Evolutionary conservation across 208 protist genomes (phyloP).

Genomic region (Leishmania turanica): DNA sequence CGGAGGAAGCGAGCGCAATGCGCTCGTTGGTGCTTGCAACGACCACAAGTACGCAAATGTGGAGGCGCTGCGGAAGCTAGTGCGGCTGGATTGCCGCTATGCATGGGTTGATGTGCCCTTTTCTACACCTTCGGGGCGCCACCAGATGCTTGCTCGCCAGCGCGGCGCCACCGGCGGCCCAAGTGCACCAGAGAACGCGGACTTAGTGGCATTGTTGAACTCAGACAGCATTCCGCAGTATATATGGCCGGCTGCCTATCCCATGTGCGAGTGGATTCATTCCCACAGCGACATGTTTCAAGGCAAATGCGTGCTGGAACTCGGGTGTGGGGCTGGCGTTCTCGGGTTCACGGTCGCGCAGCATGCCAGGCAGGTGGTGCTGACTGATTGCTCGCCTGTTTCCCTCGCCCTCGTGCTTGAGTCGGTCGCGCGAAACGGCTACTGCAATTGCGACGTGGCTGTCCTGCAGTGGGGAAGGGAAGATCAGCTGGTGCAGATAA

Average conservation of each 20-base stretch:
- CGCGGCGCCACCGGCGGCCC: neutral
- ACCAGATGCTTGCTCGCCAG: constrained; percentile 14
- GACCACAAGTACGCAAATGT: constrained; percentile 10
- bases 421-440: constrained; percentile 11
- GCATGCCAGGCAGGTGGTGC: constrained; percentile 39
- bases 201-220: constrained; percentile 29
- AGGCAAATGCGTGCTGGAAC: constrained; percentile 53
- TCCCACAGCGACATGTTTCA: constrained; percentile 25
- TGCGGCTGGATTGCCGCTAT: constrained; percentile 22
- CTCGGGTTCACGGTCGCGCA: constrained; percentile 39
- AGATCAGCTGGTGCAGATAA: constrained; percentile 29
- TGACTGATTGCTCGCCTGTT: constrained; percentile 50
- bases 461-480: constrained; percentile 45
- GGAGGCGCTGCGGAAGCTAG: constrained; percentile 13
- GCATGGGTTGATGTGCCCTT: constrained; percentile 17
- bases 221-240: constrained; percentile 56
- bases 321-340: constrained; percentile 65
- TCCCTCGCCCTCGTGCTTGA: constrained; percentile 48
- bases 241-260: constrained; percentile 48
- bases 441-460: constrained; percentile 30
- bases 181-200: neutral
- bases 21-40: neutral
- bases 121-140: neutral
- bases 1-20: neutral
- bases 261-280: constrained; percentile 39